A percentile compares a stretch with the other conserved stretches of the same genome.
These are phyloP conservation scores for Termitomyces sp. DNA, from an alignment of 768 basidiomycete species.

Conservation along the genomic window DNA sequence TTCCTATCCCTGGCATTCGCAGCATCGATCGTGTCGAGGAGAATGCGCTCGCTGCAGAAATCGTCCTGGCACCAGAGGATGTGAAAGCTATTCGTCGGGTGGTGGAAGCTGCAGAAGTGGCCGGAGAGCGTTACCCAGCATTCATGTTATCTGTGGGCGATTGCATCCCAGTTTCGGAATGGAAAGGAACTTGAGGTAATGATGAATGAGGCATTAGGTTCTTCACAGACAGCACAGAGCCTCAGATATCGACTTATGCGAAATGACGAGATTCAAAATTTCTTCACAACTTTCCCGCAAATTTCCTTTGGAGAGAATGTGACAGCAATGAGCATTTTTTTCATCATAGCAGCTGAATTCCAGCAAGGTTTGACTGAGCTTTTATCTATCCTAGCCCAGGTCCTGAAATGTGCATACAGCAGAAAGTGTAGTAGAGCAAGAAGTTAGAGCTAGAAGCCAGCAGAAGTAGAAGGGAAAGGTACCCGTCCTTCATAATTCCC, in stretches of 20 bases:
- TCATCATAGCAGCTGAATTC: too few relatives aligned
- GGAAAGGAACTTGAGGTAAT: too few relatives aligned
- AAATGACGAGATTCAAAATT: too few relatives aligned
- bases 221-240: too few relatives aligned
- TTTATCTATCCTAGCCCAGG: too few relatives aligned
- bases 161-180: too few relatives aligned
- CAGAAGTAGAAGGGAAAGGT: background rate
- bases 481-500: background rate
- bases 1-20: constrained; percentile 5
- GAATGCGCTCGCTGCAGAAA: constrained; percentile 16
- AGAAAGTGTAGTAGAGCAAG: constrained; percentile 13
- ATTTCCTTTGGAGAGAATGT: too few relatives aligned
- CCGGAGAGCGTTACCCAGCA: background rate
- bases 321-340: too few relatives aligned
- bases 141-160: too few relatives aligned
- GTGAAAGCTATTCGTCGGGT: constrained; percentile 16
- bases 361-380: too few relatives aligned
- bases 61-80: constrained; percentile 14
- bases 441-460: constrained; percentile 12
- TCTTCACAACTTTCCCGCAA: background rate
- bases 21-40: constrained; percentile 14
- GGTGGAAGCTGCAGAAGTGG: background rate
- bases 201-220: too few relatives aligned
- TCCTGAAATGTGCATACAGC: constrained; percentile 13
- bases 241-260: too few relatives aligned